phyloP scores from a whole-genome alignment of 805 yeast species.

The Saturnispora besseyi region DNA sequence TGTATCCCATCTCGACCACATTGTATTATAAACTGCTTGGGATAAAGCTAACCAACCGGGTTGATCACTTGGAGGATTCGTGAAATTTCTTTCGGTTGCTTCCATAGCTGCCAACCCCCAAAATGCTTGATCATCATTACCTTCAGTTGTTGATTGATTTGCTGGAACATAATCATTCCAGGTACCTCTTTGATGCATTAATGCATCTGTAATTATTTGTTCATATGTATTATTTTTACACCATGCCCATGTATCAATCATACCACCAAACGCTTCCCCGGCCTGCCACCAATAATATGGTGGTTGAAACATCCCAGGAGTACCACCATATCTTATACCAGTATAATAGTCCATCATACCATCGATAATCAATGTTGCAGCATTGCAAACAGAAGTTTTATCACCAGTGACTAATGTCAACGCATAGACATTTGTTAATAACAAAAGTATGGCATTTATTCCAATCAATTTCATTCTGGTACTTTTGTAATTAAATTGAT shows the following conservation, averaged over 20 bases:
- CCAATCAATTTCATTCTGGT: neutral
- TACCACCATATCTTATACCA: conserved; percentile 54
- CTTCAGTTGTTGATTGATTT: conserved; percentile 77
- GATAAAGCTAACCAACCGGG: conserved; percentile 60
- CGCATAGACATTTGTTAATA: neutral
- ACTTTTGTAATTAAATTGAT: neutral
- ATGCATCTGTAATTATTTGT: conserved; percentile 46
- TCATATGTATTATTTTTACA: conserved; percentile 63
- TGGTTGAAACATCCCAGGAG: conserved; percentile 59
- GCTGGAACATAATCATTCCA: conserved; percentile 65
- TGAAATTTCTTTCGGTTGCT: conserved; percentile 77
- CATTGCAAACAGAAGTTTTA: conserved; percentile 30
- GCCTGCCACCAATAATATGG: conserved; percentile 94
- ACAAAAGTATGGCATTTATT: neutral
- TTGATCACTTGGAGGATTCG: conserved; percentile 48
- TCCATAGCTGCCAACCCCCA: conserved; percentile 86
- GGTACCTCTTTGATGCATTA: conserved; percentile 57
- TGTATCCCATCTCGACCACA: conserved; percentile 72
- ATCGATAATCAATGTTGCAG: conserved; percentile 49
- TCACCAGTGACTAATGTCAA: conserved; percentile 19
- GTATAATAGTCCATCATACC: conserved; percentile 81
- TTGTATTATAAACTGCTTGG: conserved; percentile 81
- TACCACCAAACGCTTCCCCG: conserved; percentile 64
- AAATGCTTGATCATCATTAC: conserved; percentile 89
- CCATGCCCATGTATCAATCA: conserved; percentile 65